phyloP scores from a whole-genome alignment of 371 early-diverging fungal genomes.

The Funneliformis caledonium region DNA sequence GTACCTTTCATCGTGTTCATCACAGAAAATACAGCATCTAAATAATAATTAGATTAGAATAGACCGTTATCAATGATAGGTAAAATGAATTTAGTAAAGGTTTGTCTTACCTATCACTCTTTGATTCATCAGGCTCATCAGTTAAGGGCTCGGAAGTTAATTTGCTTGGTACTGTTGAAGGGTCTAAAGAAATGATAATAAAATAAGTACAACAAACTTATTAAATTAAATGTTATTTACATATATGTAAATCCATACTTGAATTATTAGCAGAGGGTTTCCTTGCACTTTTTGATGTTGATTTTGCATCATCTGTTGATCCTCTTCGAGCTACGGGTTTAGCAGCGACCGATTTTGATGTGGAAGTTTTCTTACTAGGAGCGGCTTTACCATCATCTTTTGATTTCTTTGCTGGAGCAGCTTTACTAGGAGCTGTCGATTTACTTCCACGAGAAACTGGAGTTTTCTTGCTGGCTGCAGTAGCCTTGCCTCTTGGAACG shows the following conservation, averaged over 20 bases:
- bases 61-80: too few relatives aligned
- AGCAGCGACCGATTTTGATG: not conserved
- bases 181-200: not conserved
- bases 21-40: conserved; percentile 78
- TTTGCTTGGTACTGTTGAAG: not conserved
- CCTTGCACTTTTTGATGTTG: not conserved
- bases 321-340: not conserved
- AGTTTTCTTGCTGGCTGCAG: not conserved
- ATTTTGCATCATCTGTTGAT: conserved; percentile 19
- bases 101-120: conserved; percentile 22
- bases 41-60: conserved; percentile 3
- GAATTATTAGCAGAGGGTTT: not conserved
- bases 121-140: conserved; percentile 18
- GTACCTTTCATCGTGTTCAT: conserved; percentile 66
- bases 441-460: conserved; percentile 4
- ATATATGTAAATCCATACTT: not conserved
- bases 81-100: not conserved
- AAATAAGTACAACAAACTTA: not conserved
- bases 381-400: not conserved
- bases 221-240: not conserved
- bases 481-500: not conserved
- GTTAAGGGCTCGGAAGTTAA: not conserved
- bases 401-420: not conserved
- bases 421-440: not conserved
- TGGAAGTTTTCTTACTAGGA: not conserved